Percentiles rank a stretch among this genome's conserved stretches.
These are phyloP conservation scores for Coelastrella sp. DNA, from an alignment of 139 green algal species.

Conservation along the genomic window DNA sequence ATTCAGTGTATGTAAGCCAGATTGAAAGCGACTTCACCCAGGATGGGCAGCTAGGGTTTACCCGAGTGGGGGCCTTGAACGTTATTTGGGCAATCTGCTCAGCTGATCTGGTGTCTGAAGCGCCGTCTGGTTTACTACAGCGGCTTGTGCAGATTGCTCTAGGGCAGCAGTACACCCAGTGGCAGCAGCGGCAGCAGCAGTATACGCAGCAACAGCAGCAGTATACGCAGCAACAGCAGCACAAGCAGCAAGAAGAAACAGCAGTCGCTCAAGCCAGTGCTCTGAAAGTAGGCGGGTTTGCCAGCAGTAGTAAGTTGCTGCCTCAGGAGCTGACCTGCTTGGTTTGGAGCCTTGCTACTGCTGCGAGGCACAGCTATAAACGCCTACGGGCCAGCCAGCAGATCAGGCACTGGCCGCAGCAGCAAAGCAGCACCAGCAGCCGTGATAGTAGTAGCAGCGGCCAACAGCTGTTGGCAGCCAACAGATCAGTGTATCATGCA, in stretches of 20 bases:
- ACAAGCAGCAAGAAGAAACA: background rate
- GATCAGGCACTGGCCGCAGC: background rate
- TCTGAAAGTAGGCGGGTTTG: background rate
- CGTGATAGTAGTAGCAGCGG: background rate
- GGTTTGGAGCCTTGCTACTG: conserved; percentile 26
- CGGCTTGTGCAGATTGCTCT: background rate
- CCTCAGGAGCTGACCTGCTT: conserved; percentile 19
- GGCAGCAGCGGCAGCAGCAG: conserved; percentile 29
- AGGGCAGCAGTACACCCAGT: background rate
- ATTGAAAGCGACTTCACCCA: background rate
- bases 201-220: background rate
- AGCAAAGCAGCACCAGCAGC: background rate
- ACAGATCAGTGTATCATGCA: background rate
- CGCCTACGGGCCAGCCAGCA: background rate
- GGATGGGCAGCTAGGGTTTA: background rate
- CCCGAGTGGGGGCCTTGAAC: conserved; percentile 6
- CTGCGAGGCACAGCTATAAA: background rate
- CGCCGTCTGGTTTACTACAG: background rate
- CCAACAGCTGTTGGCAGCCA: conserved; percentile 5
- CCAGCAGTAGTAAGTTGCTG: background rate
- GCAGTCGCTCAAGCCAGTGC: too few relatives aligned
- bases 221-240: background rate
- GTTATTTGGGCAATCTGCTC: background rate
- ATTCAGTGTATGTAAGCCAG: too few relatives aligned
- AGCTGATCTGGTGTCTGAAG: background rate